Evolutionary conservation across 106 monocot genomes (phyloP).

Genomic region (Cymbidium sinense): DNA sequence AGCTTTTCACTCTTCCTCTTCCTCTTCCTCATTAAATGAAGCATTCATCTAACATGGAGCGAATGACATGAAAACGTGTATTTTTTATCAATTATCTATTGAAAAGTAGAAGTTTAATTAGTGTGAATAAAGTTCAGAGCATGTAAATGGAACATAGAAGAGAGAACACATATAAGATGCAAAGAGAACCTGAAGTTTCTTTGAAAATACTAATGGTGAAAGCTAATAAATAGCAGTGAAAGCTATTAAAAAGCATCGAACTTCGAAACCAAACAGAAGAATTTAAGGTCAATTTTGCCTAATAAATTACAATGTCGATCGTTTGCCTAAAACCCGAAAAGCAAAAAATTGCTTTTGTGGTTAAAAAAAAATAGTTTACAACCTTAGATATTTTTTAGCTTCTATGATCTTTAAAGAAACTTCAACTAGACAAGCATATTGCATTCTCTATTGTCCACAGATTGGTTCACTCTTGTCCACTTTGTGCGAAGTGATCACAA

Average conservation of each 20-base stretch:
- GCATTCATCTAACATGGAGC: too few species aligned
- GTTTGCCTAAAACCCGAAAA: neutral
- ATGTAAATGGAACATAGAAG: too few species aligned
- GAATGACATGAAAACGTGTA: too few species aligned
- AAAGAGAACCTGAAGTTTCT: too few species aligned
- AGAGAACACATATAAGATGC: too few species aligned
- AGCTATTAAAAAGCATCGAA: neutral
- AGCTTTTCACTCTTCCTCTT: too few species aligned
- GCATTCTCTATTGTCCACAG: neutral
- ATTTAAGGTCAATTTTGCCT: neutral
- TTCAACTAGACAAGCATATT: slow-evolving; percentile 1
- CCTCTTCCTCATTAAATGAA: too few species aligned
- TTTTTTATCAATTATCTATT: too few species aligned
- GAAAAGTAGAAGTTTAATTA: too few species aligned
- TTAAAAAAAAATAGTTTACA: neutral
- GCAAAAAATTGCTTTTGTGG: neutral
- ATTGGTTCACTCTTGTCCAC: slow-evolving; percentile 31
- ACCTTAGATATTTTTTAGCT: neutral
- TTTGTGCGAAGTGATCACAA: slow-evolving; percentile 57
- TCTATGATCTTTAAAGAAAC: neutral
- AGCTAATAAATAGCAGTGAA: too few species aligned
- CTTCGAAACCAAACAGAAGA: neutral
- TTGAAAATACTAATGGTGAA: too few species aligned
- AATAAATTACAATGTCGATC: neutral
- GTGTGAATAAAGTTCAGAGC: too few species aligned